Percentiles rank a stretch among this genome's conserved stretches.
phyloP scores from a whole-genome alignment of 495 filamentous ascomycete species.

The Apiosordaria backusii region DNA sequence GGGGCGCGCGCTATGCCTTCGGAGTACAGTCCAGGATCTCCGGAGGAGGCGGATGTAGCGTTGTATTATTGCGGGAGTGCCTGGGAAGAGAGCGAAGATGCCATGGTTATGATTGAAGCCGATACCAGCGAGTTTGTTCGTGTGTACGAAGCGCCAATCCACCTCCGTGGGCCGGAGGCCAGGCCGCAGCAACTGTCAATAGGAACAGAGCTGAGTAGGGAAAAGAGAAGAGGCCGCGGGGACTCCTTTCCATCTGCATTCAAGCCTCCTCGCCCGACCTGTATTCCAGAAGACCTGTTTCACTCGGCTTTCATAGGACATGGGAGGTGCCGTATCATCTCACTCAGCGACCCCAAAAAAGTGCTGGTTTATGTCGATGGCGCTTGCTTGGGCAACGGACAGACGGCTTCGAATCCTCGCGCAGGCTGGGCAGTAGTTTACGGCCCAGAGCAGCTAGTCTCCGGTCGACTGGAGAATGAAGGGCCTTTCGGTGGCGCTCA shows the following conservation, averaged over 20 bases:
- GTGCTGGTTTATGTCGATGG: conserved; percentile 12
- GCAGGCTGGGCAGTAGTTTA: conserved; percentile 26
- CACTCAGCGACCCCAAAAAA: too few species aligned
- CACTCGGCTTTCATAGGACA: not conserved
- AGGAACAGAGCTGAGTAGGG: too few species aligned
- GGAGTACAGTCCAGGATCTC: conserved; percentile 20
- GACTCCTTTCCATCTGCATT: not conserved
- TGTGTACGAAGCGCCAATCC: not conserved
- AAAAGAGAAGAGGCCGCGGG: too few species aligned
- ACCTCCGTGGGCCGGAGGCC: not conserved
- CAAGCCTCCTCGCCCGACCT: not conserved
- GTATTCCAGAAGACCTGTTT: too few species aligned
- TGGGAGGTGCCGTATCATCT: too few species aligned
- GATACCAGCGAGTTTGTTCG: conserved; percentile 27
- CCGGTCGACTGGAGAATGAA: conserved; percentile 26
- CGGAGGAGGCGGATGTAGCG: conserved; percentile 31
- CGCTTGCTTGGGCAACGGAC: conserved; percentile 23
- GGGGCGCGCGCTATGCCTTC: conserved; percentile 23
- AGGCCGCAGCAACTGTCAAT: too few species aligned
- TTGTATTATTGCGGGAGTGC: conserved; percentile 34
- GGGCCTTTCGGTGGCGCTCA: conserved; percentile 4
- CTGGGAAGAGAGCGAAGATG: conserved; percentile 39
- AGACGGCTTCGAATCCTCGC: conserved; percentile 5
- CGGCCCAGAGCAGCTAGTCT: conserved; percentile 19
- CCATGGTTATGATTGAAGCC: conserved; percentile 29